A percentile compares a stretch with the other conserved stretches of the same genome.
These are phyloP conservation scores for Cairneyella variabilis DNA, from an alignment of 495 filamentous ascomycete species.

Conservation along the genomic window DNA sequence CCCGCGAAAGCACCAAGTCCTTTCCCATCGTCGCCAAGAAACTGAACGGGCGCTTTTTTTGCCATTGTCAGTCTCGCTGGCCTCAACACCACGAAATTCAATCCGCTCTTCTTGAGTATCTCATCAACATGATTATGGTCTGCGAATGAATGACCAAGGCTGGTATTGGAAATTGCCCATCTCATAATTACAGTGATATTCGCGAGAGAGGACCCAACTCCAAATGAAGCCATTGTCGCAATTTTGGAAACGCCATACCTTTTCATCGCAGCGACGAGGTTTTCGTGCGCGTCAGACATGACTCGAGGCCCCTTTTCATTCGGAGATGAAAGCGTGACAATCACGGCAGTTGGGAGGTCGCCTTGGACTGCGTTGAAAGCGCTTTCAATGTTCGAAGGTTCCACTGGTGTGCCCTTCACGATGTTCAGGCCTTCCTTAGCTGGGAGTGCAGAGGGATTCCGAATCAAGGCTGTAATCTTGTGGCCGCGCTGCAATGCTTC, in stretches of 20 bases:
- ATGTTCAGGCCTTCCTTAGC: constrained; percentile 28
- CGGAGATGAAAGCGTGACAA: constrained; percentile 32
- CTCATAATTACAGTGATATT: constrained; percentile 33
- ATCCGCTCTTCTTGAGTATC: constrained; percentile 23
- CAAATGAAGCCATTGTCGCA: constrained; percentile 36
- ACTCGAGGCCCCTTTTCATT: constrained; percentile 19
- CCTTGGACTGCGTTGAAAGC: constrained; percentile 29
- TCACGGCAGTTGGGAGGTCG: constrained; percentile 29
- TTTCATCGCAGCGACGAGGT: constrained; percentile 34
- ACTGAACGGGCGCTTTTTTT: constrained; percentile 29
- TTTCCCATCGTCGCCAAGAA: constrained; percentile 32
- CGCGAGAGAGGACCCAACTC: constrained; percentile 31
- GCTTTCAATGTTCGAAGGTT: constrained; percentile 31
- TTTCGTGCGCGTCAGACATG: constrained; percentile 28
- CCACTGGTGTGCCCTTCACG: constrained; percentile 36
- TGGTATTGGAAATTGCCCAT: constrained; percentile 30
- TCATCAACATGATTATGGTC: constrained; percentile 36
- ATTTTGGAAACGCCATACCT: constrained; percentile 32
- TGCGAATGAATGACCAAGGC: constrained; percentile 28
- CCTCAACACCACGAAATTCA: constrained; percentile 34
- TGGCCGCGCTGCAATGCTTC: constrained; percentile 37
- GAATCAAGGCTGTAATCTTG: constrained; percentile 39
- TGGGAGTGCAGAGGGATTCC: constrained; percentile 30
- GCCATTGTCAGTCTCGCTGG: constrained; percentile 33
- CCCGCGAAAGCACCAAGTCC: constrained; percentile 28